These are phyloP conservation scores for Fusarium irregulare DNA, from an alignment of 2,329 filamentous ascomycete species.

Conservation along the genomic window DNA sequence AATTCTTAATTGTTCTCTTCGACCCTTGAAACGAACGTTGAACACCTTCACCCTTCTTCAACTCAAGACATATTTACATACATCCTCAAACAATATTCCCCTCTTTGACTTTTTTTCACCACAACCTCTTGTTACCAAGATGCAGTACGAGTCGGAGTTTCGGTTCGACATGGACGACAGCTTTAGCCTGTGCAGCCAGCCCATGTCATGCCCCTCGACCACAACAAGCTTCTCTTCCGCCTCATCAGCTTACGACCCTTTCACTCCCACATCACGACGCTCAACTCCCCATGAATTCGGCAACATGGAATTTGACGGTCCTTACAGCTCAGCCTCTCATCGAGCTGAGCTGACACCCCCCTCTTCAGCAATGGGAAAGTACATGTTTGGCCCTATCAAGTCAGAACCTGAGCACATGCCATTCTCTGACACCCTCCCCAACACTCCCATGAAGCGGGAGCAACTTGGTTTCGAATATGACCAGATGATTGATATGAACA, in stretches of 20 bases:
- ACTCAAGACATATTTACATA: constrained; percentile 30
- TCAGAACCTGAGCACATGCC: constrained; percentile 50
- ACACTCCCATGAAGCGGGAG: constrained; percentile 54
- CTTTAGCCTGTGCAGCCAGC: constrained; percentile 53
- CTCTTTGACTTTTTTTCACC: constrained; percentile 14
- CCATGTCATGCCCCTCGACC: constrained; percentile 52
- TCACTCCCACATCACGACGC: constrained; percentile 58
- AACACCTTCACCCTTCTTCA: constrained; percentile 32
- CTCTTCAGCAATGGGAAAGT: constrained; percentile 49
- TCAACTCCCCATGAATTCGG: constrained; percentile 56
- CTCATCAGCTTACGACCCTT: constrained; percentile 57
- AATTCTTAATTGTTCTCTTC: constrained; percentile 32
- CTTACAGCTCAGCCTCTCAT: constrained; percentile 45
- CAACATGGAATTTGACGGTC: constrained; percentile 53
- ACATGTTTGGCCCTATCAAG: constrained; percentile 52
- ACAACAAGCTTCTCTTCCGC: constrained; percentile 55
- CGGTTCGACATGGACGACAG: constrained; percentile 55
- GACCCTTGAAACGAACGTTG: constrained; percentile 29
- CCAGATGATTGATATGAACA: constrained; percentile 54
- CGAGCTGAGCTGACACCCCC: constrained; percentile 53
- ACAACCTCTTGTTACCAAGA: constrained; percentile 41
- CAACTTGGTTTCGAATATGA: constrained; percentile 53
- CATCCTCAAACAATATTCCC: constrained; percentile 13
- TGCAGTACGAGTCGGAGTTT: constrained; percentile 55
- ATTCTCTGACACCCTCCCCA: constrained; percentile 49